Evolutionary conservation across 2,329 filamentous ascomycete species (phyloP), one percentile per base, ranked within the genome.

Genomic region (Sporothrix phasma): DNA sequence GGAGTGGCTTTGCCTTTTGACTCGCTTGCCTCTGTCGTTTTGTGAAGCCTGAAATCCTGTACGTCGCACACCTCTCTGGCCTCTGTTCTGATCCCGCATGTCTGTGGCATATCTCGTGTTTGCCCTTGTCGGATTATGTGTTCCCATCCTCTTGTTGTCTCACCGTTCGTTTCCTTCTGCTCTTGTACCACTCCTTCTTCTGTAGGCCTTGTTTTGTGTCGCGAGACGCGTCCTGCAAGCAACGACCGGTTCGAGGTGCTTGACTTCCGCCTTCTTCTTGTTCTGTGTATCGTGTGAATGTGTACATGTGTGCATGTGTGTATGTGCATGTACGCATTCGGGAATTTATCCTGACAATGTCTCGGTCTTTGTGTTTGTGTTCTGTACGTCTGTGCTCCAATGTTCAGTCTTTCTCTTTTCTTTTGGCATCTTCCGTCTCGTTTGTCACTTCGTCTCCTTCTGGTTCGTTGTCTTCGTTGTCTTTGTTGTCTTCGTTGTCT

Each of bases 71-170:
- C 29, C 13, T 63, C 43, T 49, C 29, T 46, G 19, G 13, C 17
- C 17, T 26, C 7, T 34, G n/a, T 17, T 17, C 1, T 43, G 41
- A 43, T 51, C 53, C 62, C 62, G 41, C 43, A 63, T 51, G 45
- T 49, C 43, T 41, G 43, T 64, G 62, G 31, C 24, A 58, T 53
- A 64, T 64, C 62, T 61, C 63, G 63, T 64, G 63, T 64, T 64
- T 39, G 54, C 46, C 46, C 63, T 51, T 64, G 63, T 24, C 29
- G 17, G 10, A 26, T 24, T 47, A 34, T 56, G 61, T 63, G 51
- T 41, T 49, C 19, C 47, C 53, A 45, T 17, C 56, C 26, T 59
- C 45, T 58, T 15, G 19, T 19, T 59, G 56, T 46, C 24, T 59
- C 8, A 59, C 56, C 1, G 31, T 31, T 31, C 8, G 24, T 39